Evolutionary conservation across 768 basidiomycete genomes (phyloP).

Genomic region (Boletus speciosus): DNA sequence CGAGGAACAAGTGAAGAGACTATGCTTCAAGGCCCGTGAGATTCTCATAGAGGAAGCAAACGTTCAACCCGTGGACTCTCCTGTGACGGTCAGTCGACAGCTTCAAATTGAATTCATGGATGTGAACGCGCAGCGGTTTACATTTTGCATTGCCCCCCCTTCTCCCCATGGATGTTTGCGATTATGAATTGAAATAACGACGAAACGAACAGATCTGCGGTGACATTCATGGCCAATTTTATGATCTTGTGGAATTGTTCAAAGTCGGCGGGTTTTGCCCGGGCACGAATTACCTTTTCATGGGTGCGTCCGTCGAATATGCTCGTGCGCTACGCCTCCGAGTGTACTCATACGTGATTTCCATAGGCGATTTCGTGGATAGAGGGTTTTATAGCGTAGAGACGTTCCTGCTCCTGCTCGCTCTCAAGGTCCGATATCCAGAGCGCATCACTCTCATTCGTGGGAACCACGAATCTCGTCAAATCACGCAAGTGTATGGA

Average conservation of each 20-base stretch:
- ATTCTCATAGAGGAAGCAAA: constrained; percentile 98
- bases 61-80: constrained; percentile 92
- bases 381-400: constrained; percentile 97
- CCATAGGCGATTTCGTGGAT: constrained; percentile 93
- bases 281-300: constrained; percentile 93
- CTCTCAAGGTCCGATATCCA: constrained; percentile 95
- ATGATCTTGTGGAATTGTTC: constrained; percentile 94
- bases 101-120: neutral
- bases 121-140: neutral
- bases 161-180: constrained; percentile 1
- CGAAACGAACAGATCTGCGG: constrained; percentile 66
- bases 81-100: constrained; percentile 75
- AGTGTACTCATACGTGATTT: constrained; percentile 7
- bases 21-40: constrained; percentile 95
- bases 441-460: constrained; percentile 96
- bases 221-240: constrained; percentile 97
- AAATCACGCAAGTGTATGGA: constrained; percentile 95
- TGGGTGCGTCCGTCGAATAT: constrained; percentile 54
- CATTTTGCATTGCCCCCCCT: neutral
- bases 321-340: constrained; percentile 2
- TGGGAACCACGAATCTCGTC: constrained; percentile 96
- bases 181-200: constrained; percentile 5
- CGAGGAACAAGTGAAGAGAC: constrained; percentile 91
- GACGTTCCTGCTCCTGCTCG: constrained; percentile 90
- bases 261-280: constrained; percentile 90